Conservation (phyloP, 768 basidiomycete species). For the Daedaleopsis sinensis region DNA sequence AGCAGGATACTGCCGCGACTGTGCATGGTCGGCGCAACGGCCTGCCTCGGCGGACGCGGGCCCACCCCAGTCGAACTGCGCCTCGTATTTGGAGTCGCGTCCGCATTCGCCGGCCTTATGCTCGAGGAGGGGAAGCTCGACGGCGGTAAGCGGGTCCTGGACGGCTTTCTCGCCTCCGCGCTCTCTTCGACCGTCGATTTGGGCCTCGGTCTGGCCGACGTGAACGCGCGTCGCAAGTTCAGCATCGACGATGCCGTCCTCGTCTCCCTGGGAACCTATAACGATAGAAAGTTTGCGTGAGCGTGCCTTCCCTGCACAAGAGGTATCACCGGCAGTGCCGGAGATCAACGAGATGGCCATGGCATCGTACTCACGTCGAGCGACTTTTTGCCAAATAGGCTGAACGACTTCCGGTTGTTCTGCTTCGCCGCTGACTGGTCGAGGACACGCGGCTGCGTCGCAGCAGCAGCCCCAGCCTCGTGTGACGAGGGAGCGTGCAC, state of each 20-base stretch:
- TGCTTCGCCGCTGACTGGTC: slow-evolving; percentile 20
- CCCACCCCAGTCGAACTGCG: slow-evolving; percentile 20
- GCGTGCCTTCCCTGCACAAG: background rate
- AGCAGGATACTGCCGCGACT: slow-evolving; percentile 56
- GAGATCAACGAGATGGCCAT: background rate
- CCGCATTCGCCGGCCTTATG: background rate
- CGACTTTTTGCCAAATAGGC: slow-evolving; percentile 17
- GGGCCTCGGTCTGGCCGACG: slow-evolving; percentile 25
- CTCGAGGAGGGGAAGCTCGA: background rate
- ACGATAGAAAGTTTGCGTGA: background rate
- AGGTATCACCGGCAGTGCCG: background rate
- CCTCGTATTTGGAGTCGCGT: slow-evolving; percentile 31
- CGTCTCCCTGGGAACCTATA: slow-evolving; percentile 14
- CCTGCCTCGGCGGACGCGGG: slow-evolving; percentile 34
- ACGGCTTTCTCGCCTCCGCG: background rate
- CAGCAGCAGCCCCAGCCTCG: slow-evolving; percentile 1
- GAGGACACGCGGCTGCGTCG: slow-evolving; percentile 7
- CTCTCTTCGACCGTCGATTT: slow-evolving; percentile 26
- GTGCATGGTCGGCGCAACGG: slow-evolving; percentile 63
- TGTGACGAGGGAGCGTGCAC: background rate
- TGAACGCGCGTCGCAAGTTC: slow-evolving; percentile 50
- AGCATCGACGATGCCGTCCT: slow-evolving; percentile 41
- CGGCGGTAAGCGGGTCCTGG: slow-evolving; percentile 9
- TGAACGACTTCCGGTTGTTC: slow-evolving; percentile 38
- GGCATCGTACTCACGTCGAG: slow-evolving; percentile 9